Percentiles rank a stretch among this genome's conserved stretches.
These are phyloP conservation scores for Hypoxylon intermedium DNA, from an alignment of 495 filamentous ascomycete species.

Conservation along the genomic window DNA sequence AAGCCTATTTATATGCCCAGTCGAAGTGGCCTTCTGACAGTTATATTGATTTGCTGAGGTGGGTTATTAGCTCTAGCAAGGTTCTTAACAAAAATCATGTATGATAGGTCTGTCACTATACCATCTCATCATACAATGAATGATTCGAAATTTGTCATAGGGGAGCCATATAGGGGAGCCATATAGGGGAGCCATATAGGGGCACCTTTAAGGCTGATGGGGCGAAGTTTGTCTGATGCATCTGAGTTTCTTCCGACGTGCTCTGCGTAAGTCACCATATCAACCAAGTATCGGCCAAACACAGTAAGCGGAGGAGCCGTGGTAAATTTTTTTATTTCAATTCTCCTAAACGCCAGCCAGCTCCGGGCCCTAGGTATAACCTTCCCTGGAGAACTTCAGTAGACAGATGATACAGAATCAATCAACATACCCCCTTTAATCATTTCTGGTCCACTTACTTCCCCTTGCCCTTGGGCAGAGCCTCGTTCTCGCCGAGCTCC, in stretches of 20 bases:
- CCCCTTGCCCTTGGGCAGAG: constrained; percentile 78
- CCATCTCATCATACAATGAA: not conserved
- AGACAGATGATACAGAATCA: constrained; percentile 9
- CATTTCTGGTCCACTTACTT: constrained; percentile 44
- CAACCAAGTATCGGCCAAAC: too few relatives aligned
- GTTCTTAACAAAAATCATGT: not conserved
- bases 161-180: too few relatives aligned
- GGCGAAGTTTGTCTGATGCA: too few relatives aligned
- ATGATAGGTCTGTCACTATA: not conserved
- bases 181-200: too few relatives aligned
- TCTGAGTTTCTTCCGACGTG: too few relatives aligned
- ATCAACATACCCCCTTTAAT: constrained; percentile 1
- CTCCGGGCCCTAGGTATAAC: constrained; percentile 20
- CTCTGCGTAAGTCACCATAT: too few relatives aligned
- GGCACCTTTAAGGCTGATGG: too few relatives aligned
- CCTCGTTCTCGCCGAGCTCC: constrained; percentile 85
- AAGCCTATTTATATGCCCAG: not conserved
- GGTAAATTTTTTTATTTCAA: constrained; percentile 19
- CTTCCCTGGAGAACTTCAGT: constrained; percentile 14
- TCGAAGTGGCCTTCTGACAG: not conserved
- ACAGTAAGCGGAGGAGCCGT: not conserved
- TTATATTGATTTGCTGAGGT: not conserved
- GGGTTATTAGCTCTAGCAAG: not conserved
- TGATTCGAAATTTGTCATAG: too few relatives aligned
- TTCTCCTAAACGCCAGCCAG: constrained; percentile 32